Evolutionary conservation across 768 basidiomycete genomes (phyloP), one percentile per base, ranked within the genome.

Genomic region (Mrakia gelida): DNA sequence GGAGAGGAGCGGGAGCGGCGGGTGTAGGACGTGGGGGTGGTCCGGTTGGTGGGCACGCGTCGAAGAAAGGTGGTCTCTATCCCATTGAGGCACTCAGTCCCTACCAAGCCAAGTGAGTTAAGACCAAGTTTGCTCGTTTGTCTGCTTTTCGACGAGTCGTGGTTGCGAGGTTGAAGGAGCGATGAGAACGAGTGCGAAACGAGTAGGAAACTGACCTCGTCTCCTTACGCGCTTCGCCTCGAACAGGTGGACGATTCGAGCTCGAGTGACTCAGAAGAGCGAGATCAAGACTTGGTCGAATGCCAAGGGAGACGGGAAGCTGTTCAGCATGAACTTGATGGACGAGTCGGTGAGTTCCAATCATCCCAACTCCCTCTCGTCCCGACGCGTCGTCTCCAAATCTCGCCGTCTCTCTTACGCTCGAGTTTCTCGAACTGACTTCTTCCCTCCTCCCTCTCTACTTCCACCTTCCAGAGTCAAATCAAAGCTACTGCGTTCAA

Each of bases 41-140:
- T 38, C 38, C 38, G 38, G 38, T 3, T 3, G 38, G 38, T 8
- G 45, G 45, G 9, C 5, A 16, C 11, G 49, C 45, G 65, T 28
- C 34, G 10, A 71, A 73, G n/a, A 76, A 54, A 26, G 79, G 81
- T 30, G 83, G 84, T 41, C 84, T 90, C 52, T 90, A 91, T 84
- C 96, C 95, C 2, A 98, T 99, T 80, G 96, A 97, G 83, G 92
- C 90, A 9, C 88, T 98, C 65, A 95, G 92, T 82, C 96, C 96
- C 11, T 98, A 98, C 82, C 94, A 96, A 85, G 97, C 95, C 86
- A 93, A 93, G 84, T 86, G 79, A 80, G 85, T 82, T 26, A 2
- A 16, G 6, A 16, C 34, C 4, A 38, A 38, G 38, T 8, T 3
- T 3, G 8, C 16, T 41, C 6, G 2, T 63, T 11, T 28, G 11